Evolutionary conservation across 2,329 filamentous ascomycete genomes (phyloP), one percentile per base, ranked within the genome.

Genomic region (Dothistroma pini): DNA sequence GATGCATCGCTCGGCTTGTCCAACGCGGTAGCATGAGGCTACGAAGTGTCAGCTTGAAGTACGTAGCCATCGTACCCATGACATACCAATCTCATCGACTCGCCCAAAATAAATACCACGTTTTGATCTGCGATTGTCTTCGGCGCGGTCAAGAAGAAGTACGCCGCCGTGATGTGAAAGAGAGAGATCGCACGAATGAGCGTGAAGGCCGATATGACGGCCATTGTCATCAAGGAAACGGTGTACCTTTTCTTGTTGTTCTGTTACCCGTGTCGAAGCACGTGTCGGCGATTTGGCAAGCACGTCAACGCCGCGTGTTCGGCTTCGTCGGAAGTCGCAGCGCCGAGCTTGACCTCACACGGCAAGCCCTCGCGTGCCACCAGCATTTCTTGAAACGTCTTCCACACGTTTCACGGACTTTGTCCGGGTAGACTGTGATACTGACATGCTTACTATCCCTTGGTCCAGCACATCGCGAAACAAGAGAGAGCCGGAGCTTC

Each of bases 111-210:
- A 68, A 86, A 90, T 53, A 96, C 90, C 22, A 96, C 75, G 56
- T 88, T 86, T 71, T 96, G 91, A 72, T 93, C 88, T 54, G 89
- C 86, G 69, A 97, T 82, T 49, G 84, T 81, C 63, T 79, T 78
- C 6, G 93, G 93, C 61, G 83, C 87, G 48, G 85, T 88, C 70
- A 96, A 82, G 78, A 97, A 89, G 79, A 95, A 91, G 77, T 88
- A 92, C 70, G 88, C 91, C 54, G 95, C 80, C 6, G 90, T 90
- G 66, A 96, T 77, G 78, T 96, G 90, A 79, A 95, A 91, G 73
- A 96, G 84, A 68, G 89, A 89, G 68, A 96, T 80, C 56, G 86
- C 88, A 69, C 90, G 89, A 69, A 97, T 88, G 75, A 96, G 88
- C 9, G 88, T 90, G 72, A 84, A 89, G 63, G 88, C 87, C 1